phyloP scores from a whole-genome alignment of 441 rosid genomes.

The Jatropha multifida region DNA sequence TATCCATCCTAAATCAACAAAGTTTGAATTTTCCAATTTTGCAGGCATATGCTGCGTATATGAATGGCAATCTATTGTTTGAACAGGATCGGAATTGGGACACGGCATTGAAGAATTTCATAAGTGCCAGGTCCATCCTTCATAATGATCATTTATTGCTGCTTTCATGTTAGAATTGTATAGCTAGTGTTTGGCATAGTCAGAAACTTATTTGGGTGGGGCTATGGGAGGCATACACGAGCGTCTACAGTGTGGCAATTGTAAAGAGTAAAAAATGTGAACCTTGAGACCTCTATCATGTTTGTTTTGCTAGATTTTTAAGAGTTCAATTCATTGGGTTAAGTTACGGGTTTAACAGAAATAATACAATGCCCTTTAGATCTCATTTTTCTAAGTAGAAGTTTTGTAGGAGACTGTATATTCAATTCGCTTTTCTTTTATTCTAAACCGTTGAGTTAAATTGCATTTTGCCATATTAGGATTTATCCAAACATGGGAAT shows the following conservation, averaged over 20 bases:
- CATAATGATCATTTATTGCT: not conserved
- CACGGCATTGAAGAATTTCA: constrained; percentile 78
- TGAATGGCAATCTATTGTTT: constrained; percentile 92
- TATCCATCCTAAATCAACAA: constrained; percentile 13
- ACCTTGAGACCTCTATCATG: not conserved
- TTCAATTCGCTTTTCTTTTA: not conserved
- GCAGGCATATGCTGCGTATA: constrained; percentile 96
- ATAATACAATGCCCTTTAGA: not conserved
- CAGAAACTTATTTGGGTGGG: not conserved
- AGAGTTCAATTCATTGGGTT: not conserved
- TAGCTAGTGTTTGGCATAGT: constrained; percentile 11
- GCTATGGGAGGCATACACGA: not conserved
- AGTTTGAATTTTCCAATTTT: constrained; percentile 22
- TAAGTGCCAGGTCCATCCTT: constrained; percentile 82
- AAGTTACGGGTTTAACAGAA: not conserved
- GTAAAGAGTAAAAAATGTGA: not conserved
- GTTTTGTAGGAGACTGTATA: not conserved
- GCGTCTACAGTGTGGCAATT: not conserved
- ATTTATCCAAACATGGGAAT: not conserved
- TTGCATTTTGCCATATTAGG: not conserved
- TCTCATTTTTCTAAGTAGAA: not conserved
- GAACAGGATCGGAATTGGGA: constrained; percentile 99
- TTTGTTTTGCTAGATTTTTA: not conserved
- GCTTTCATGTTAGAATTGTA: constrained; percentile 2
- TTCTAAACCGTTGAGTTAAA: not conserved